Conservation (phyloP, 768 basidiomycete genomes). For the Wakefieldia striispora region DNA sequence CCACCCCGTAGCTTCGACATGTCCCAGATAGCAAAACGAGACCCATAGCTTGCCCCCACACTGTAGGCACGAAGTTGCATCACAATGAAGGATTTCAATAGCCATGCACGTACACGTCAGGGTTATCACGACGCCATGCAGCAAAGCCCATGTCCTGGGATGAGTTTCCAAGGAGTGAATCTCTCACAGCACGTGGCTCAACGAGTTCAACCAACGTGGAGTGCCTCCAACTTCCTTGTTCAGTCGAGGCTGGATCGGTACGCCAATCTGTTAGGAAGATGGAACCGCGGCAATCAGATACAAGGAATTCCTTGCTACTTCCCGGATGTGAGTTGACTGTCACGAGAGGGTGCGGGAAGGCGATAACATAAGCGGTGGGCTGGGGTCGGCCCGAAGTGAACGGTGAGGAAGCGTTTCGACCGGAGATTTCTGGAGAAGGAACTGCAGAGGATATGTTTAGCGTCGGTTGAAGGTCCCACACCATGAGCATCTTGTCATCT, state of each 20-base stretch:
- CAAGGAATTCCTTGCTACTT: slow-evolving; percentile 76
- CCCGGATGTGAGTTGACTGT: slow-evolving; percentile 68
- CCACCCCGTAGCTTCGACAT: slow-evolving; percentile 69
- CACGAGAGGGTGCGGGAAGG: slow-evolving; percentile 69
- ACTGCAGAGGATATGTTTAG: slow-evolving; percentile 41
- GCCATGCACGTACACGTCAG: slow-evolving; percentile 62
- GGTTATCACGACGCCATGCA: slow-evolving; percentile 68
- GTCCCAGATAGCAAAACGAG: slow-evolving; percentile 77
- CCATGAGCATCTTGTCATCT: slow-evolving; percentile 85
- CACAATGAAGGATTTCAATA: neutral
- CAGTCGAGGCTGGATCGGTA: slow-evolving; percentile 56
- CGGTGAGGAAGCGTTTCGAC: slow-evolving; percentile 29
- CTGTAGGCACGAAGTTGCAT: slow-evolving; percentile 34
- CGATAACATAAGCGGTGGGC: slow-evolving; percentile 74
- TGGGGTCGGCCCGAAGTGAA: slow-evolving; percentile 49
- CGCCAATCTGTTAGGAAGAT: slow-evolving; percentile 84
- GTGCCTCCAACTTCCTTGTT: slow-evolving; percentile 56
- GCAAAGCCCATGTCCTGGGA: slow-evolving; percentile 54
- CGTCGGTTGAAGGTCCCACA: slow-evolving; percentile 78
- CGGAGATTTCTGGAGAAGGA: slow-evolving; percentile 33
- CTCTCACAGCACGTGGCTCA: slow-evolving; percentile 63
- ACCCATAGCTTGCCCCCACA: slow-evolving; percentile 72
- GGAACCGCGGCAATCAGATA: slow-evolving; percentile 71
- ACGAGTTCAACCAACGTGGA: slow-evolving; percentile 67
- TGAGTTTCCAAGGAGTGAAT: slow-evolving; percentile 45